Evolutionary conservation across 2,329 filamentous ascomycete species (phyloP), one percentile per base, ranked within the genome.

Genomic region (Colletotrichum zoysiae): DNA sequence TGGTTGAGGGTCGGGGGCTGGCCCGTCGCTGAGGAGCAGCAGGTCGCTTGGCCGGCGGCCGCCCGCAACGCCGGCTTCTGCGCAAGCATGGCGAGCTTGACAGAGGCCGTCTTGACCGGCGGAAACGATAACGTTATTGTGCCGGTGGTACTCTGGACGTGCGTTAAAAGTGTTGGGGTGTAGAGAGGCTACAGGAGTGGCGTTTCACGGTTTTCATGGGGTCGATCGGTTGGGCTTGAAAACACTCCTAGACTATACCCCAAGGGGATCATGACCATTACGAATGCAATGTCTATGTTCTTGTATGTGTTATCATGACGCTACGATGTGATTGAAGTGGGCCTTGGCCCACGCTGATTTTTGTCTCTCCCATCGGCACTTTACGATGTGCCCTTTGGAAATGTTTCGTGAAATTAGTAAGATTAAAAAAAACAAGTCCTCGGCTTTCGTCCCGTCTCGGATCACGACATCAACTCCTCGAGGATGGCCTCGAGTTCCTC

Each of bases 101-200:
- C 96, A 64, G 96, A 99, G 84, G 95, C 96, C 35, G 95, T 98
- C 58, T 84, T 99, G 74, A 98, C 96, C 18, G 96, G 96, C 2
- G 96, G 95, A 40, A 99, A 99, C 81, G 96, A 99, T 86, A 99
- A 99, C 85, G 96, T 99, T 23, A 92, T 98, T 74, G 95, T 98
- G 74, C 96, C 96, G 5, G 90, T 99, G 69, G 91, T 97, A 62
- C 83, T 99, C 73, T 99, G 96, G 96, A 88, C 95, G 71, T 91
- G 97, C 77, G 95, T 97, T 50, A 93, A 95, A 82, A 94, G 93
- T 26, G 81, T 95, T 72, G 87, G 87, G 67, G 78, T 91, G 74
- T 91, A 82, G 20, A 55, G 70, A 38, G 46, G 42, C n/a, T 33
- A 62, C 42, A 9, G 50, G 30, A 44, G 30, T 75, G 74, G 67